Evolutionary conservation across 2,329 filamentous ascomycete species (phyloP).

Genomic region (Epichloe aotearoae): DNA sequence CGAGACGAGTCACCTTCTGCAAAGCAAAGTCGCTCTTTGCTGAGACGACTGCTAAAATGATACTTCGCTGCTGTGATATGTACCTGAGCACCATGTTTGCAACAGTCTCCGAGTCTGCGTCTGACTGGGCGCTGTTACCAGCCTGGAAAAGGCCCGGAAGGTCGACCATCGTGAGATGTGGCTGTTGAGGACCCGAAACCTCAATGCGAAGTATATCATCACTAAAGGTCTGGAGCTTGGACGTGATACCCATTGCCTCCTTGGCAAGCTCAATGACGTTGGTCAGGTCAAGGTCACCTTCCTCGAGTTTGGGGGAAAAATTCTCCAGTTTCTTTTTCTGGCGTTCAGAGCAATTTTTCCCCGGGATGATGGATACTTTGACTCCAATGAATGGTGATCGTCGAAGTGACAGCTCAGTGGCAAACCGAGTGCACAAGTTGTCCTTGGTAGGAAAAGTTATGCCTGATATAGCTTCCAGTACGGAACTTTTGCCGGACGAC

Average conservation of each 20-base stretch:
- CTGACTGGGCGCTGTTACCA: conserved; percentile 30
- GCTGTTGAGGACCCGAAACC: conserved; percentile 31
- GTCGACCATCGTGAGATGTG: conserved; percentile 45
- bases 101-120: conserved; percentile 29
- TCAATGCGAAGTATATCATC: conserved; percentile 34
- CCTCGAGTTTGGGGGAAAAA: conserved; percentile 12
- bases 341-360: conserved; percentile 11
- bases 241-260: conserved; percentile 34
- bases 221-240: conserved; percentile 24
- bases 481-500: conserved; percentile 49
- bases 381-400: conserved; percentile 23
- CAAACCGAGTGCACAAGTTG: conserved; percentile 47
- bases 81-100: conserved; percentile 37
- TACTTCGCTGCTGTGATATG: conserved; percentile 42
- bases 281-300: conserved; percentile 13
- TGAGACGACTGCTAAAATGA: conserved; percentile 45
- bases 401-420: conserved; percentile 47
- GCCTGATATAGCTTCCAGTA: conserved; percentile 49
- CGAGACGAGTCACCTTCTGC: conserved; percentile 39
- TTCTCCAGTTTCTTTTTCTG: conserved; percentile 13
- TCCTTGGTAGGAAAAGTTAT: conserved; percentile 46
- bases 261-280: conserved; percentile 27
- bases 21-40: conserved; percentile 43
- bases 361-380: conserved; percentile 19
- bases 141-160: conserved; percentile 42